Percentiles rank a stretch among this genome's conserved stretches.
These are phyloP conservation scores for Termitomyces sp. DNA, from an alignment of 768 basidiomycete species.

Conservation along the genomic window DNA sequence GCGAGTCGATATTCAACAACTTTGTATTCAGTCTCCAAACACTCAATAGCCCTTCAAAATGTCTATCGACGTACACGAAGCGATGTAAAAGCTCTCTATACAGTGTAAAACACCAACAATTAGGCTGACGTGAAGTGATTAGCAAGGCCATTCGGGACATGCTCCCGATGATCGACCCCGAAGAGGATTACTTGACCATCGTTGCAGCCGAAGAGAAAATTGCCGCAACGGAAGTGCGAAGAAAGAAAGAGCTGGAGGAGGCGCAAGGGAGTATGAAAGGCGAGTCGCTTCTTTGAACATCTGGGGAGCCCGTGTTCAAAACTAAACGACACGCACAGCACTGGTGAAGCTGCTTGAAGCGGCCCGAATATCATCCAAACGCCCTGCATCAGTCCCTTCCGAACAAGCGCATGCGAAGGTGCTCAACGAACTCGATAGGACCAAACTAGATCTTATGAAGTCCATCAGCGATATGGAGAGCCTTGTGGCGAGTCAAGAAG, in stretches of 20 bases:
- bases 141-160: conserved; percentile 72
- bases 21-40: background rate
- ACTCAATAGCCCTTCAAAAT: conserved; percentile 10
- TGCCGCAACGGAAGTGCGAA: conserved; percentile 47
- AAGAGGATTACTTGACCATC: conserved; percentile 76
- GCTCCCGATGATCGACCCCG: conserved; percentile 70
- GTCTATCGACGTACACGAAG: conserved; percentile 45
- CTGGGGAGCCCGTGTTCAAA: background rate
- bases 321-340: conserved; percentile 34
- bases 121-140: background rate
- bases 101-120: background rate
- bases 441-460: conserved; percentile 64
- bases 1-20: background rate
- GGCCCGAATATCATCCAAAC: conserved; percentile 65
- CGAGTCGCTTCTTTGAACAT: conserved; percentile 16
- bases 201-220: conserved; percentile 72
- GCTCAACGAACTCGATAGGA: conserved; percentile 63
- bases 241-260: conserved; percentile 68
- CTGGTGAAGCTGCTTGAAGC: conserved; percentile 63
- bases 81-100: conserved; percentile 31
- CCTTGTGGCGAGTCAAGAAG: conserved; percentile 61
- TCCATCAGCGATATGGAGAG: conserved; percentile 73
- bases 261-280: conserved; percentile 65
- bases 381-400: conserved; percentile 69
- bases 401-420: conserved; percentile 55